These are phyloP conservation scores for Pythium dissotocum DNA, from an alignment of 352 stramenopile genomes.

Conservation along the genomic window DNA sequence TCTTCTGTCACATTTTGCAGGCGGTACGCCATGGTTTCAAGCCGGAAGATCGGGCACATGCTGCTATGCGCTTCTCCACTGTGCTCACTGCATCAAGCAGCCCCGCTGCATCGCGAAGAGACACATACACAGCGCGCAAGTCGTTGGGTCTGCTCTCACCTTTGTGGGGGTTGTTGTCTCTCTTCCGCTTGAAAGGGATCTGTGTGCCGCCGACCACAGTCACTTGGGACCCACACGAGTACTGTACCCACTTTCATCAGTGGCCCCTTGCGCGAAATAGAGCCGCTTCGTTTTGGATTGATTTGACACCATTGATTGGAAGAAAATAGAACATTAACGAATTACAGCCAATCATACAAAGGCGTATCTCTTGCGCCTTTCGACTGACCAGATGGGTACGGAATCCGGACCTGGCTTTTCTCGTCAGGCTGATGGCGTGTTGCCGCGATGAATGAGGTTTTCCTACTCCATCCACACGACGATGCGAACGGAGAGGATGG, in stretches of 20 bases:
- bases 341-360: neutral
- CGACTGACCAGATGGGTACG: conserved; percentile 6
- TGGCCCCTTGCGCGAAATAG: conserved; percentile 4
- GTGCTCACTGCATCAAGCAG: neutral
- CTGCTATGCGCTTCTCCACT: neutral
- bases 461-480: neutral
- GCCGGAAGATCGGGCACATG: neutral
- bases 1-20: neutral
- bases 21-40: neutral
- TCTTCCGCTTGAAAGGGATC: conserved; percentile 11
- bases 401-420: conserved; percentile 1
- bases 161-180: conserved; percentile 9
- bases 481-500: neutral
- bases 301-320: neutral
- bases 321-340: neutral
- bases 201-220: conserved; percentile 1
- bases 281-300: neutral
- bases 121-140: neutral
- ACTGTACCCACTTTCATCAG: conserved; percentile 2
- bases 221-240: neutral
- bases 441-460: neutral
- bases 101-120: neutral
- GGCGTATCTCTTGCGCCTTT: neutral
- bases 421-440: neutral
- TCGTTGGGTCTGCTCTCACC: neutral